Base-by-base conservation (phyloP, 805 yeast species). In the Teunomyces gatunensis region DNA sequence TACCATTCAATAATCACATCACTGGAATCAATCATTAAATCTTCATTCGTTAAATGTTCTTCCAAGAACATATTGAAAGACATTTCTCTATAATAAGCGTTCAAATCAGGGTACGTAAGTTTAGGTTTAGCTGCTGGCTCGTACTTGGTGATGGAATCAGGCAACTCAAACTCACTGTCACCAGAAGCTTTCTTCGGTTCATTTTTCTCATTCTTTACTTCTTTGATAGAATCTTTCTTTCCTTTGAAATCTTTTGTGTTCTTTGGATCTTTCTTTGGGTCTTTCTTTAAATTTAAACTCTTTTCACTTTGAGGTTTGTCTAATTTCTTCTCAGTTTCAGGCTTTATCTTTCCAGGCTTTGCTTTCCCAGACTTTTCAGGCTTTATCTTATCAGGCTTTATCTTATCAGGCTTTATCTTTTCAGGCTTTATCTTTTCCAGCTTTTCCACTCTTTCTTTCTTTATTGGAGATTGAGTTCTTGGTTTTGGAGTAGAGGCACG, bases 31-130 rank as follows among this genome's bases (percentile, higher is more conserved):
- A 71, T 57, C 21, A 60, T 52, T 33, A 75, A 63, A 43, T 79
- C 74, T 6, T 73, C 71, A 34, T 61, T 61, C 13, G 71, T 68
- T 33, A 64, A 51, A 45, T 78, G 74, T 54, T 85, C 87, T 58
- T 85, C 91, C 36, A 83, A 67, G 49, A 81, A 83, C 47, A 85
- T 60, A 45, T 83, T 83, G 61, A 77, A 78, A 46, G 85, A 76
- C 69, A 83, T 78, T 52, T 81, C 83, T 51, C 75, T 67, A 58
- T 77, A 78, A 57, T 85, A 85, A 15, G 74, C 73, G 7, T 70
- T 64, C 54, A 84, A 58, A 25, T 77, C 67, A 9, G 77, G 78
- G 55, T 78, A 84, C 0, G 73, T 64, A 43, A 79, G 63, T 44
- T 67, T 68, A 3, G 84, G 80, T 4, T 54, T 61, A 12, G 27